A percentile compares a stretch with the other conserved stretches of the same genome.
These are phyloP conservation scores for Nannochloropsis granulata DNA, from an alignment of 108 stramenopile genomes.

Conservation along the genomic window DNA sequence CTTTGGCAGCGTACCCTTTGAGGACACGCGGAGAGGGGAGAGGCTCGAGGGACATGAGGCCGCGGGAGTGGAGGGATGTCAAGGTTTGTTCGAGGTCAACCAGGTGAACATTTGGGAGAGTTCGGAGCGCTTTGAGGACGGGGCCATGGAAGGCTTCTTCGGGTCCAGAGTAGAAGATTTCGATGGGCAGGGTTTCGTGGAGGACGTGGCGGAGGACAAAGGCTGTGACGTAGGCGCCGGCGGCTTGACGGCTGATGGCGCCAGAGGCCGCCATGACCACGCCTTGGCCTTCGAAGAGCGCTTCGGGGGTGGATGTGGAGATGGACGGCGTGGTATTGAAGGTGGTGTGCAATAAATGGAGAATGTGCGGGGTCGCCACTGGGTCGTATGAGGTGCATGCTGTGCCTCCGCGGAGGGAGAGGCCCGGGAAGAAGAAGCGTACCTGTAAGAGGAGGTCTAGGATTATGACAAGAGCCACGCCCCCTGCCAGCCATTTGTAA, in stretches of 20 bases:
- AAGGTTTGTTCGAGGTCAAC: background rate
- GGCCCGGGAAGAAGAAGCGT: background rate
- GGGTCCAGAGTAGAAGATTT: background rate
- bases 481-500: background rate
- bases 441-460: background rate
- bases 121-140: background rate
- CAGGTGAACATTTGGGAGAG: background rate
- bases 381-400: background rate
- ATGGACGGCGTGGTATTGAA: background rate
- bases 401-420: background rate
- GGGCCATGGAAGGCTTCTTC: background rate
- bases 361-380: background rate
- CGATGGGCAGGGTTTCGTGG: background rate
- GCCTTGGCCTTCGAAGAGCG: background rate
- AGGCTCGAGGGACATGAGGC: background rate
- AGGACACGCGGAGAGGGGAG: background rate
- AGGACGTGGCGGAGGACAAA: background rate
- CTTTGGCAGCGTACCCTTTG: background rate
- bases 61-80: background rate
- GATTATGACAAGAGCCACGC: background rate
- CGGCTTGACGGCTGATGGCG: background rate
- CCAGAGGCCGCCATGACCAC: background rate
- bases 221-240: background rate
- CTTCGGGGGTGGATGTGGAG: background rate
- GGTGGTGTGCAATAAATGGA: background rate